A percentile compares a stretch with the other conserved stretches of the same genome.
Conservation (phyloP, 495 filamentous ascomycete genomes). For the Apiosordaria backusii region DNA sequence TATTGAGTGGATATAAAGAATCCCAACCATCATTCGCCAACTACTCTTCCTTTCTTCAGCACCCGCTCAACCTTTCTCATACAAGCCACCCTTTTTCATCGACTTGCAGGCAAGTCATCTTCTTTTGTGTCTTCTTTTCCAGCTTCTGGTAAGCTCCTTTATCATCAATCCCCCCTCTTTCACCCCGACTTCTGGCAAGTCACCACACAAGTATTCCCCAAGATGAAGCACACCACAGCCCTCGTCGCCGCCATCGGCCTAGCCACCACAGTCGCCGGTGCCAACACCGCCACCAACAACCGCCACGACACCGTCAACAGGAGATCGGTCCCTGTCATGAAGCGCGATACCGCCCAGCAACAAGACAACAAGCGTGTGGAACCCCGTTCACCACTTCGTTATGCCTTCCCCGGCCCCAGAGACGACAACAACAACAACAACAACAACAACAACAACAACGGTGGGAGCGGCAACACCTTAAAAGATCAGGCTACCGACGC, state of each 20-base stretch:
- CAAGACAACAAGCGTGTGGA: background rate
- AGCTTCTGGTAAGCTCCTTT: background rate
- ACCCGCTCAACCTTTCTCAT: background rate
- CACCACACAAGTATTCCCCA: background rate
- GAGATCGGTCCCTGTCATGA: background rate
- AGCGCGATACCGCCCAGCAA: background rate
- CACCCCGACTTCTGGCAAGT: conserved; percentile 1
- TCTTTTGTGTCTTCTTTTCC: background rate
- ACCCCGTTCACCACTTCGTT: background rate
- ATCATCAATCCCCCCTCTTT: background rate
- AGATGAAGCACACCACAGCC: background rate
- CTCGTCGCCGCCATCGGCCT: background rate
- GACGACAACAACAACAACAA: too few species aligned
- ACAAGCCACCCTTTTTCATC: background rate
- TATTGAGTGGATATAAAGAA: background rate
- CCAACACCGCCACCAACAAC: background rate
- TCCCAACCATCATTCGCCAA: too few species aligned
- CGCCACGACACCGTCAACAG: background rate
- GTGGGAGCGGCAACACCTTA: background rate
- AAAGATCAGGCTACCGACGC: background rate
- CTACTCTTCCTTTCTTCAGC: background rate
- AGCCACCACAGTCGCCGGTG: background rate
- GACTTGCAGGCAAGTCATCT: conserved; percentile 1
- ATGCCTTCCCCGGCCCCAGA: too few species aligned
- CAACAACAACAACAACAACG: background rate